A percentile compares a stretch with the other conserved stretches of the same genome.
phyloP scores from a whole-genome alignment of 2,329 filamentous ascomycete species.

The Aureobasidium sp. region DNA sequence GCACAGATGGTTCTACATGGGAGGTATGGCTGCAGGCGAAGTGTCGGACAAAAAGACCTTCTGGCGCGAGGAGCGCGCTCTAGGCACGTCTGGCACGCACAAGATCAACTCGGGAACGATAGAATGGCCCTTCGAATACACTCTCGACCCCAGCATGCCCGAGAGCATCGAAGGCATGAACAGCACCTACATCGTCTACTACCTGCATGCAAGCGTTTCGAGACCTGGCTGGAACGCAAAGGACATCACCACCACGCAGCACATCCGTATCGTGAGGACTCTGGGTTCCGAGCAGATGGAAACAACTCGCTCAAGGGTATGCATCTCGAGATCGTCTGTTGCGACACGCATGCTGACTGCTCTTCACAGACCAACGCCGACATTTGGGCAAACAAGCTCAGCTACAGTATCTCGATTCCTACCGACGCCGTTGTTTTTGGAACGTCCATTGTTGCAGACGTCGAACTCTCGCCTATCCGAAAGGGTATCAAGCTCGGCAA shows the following conservation, averaged over 20 bases:
- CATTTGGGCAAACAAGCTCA: conserved; percentile 94
- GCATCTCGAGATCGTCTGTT: background rate
- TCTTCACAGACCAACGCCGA: conserved; percentile 67
- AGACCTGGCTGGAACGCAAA: conserved; percentile 75
- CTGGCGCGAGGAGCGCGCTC: conserved; percentile 35
- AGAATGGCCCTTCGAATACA: conserved; percentile 44
- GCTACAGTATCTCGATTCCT: conserved; percentile 88
- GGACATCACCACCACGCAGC: conserved; percentile 71
- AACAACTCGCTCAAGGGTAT: conserved; percentile 32
- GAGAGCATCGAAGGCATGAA: conserved; percentile 88
- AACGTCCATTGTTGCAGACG: conserved; percentile 73
- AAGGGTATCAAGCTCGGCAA: conserved; percentile 84
- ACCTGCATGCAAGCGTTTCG: conserved; percentile 81
- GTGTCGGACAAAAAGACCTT: conserved; percentile 41
- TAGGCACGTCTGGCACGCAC: conserved; percentile 40
- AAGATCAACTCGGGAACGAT: conserved; percentile 42
- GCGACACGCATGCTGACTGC: conserved; percentile 17
- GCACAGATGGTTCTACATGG: conserved; percentile 29
- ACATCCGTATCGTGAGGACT: conserved; percentile 42
- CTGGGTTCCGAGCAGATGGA: conserved; percentile 62
- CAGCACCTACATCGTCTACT: conserved; percentile 82
- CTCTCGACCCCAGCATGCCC: conserved; percentile 43
- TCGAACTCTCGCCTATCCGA: conserved; percentile 77
- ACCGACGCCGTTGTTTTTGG: conserved; percentile 93
- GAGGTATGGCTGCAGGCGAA: conserved; percentile 30